A percentile compares a stretch with the other conserved stretches of the same genome.
Conservation (phyloP, 805 yeast genomes). For the Wickerhamiella kazuoi region DNA sequence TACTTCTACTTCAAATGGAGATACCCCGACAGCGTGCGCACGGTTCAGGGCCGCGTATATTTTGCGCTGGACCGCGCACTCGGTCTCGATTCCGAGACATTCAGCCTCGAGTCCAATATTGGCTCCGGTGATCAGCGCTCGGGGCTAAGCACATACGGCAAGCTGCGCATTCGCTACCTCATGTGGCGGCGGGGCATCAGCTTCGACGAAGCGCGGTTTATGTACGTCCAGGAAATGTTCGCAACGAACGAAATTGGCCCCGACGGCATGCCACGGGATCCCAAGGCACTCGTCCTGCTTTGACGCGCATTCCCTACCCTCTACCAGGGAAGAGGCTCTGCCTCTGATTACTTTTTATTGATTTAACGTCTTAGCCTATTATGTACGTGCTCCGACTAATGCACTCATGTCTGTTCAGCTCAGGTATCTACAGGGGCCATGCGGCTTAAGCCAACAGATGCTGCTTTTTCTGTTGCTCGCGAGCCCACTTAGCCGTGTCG, state of each 20-base stretch:
- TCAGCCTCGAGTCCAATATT: constrained; percentile 35
- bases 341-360: too few relatives aligned
- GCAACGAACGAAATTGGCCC: constrained; percentile 36
- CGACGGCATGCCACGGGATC: constrained; percentile 53
- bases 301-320: too few relatives aligned
- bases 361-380: too few relatives aligned
- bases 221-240: constrained; percentile 31
- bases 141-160: constrained; percentile 45
- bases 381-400: too few relatives aligned
- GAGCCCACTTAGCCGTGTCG: constrained; percentile 96
- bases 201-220: constrained; percentile 55
- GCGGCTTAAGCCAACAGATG: too few relatives aligned
- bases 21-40: background rate
- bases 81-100: constrained; percentile 43
- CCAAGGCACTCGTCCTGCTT: constrained; percentile 31
- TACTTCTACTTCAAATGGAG: background rate
- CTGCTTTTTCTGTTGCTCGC: constrained; percentile 54
- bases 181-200: constrained; percentile 35
- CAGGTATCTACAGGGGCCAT: too few relatives aligned
- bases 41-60: constrained; percentile 1
- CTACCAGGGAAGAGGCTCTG: too few relatives aligned
- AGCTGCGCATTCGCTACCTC: constrained; percentile 30
- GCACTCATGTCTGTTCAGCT: too few relatives aligned
- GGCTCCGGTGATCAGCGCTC: constrained; percentile 34
- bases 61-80: constrained; percentile 9